Evolutionary conservation across 768 basidiomycete genomes (phyloP).

Genomic region (Boletus tomentosulus): DNA sequence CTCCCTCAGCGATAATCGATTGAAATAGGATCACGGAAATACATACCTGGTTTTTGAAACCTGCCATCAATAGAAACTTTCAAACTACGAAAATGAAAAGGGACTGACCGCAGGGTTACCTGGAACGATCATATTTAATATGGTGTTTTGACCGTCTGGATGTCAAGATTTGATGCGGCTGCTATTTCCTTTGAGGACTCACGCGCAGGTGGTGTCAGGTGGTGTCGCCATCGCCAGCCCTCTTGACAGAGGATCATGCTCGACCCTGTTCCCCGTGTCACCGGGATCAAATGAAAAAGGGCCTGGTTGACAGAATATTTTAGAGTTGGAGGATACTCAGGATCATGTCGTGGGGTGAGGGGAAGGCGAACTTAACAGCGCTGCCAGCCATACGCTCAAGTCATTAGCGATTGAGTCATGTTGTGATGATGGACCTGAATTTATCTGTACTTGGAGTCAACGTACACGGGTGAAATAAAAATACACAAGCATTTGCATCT

Average conservation of each 20-base stretch:
- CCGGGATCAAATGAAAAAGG: neutral
- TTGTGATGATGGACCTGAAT: conserved; percentile 23
- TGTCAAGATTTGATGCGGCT: neutral
- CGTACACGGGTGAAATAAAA: conserved; percentile 9
- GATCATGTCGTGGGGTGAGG: neutral
- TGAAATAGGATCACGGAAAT: neutral
- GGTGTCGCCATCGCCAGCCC: neutral
- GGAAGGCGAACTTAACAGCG: neutral
- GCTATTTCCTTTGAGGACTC: neutral
- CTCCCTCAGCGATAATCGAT: neutral
- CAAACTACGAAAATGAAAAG: neutral
- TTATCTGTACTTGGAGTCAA: conserved; percentile 18
- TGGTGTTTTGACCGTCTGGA: neutral
- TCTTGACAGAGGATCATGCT: neutral
- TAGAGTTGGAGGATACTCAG: neutral
- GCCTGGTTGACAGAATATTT: neutral
- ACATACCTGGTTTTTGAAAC: neutral
- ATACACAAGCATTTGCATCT: conserved; percentile 13
- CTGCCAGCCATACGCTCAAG: neutral
- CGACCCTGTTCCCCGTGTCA: neutral
- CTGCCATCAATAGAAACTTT: neutral
- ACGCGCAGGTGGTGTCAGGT: neutral
- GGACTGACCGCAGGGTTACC: neutral
- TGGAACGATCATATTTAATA: neutral
- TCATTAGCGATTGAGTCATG: conserved; percentile 3